Evolutionary conservation across 2,329 filamentous ascomycete genomes (phyloP).

Genomic region (Xylaria multiplex): DNA sequence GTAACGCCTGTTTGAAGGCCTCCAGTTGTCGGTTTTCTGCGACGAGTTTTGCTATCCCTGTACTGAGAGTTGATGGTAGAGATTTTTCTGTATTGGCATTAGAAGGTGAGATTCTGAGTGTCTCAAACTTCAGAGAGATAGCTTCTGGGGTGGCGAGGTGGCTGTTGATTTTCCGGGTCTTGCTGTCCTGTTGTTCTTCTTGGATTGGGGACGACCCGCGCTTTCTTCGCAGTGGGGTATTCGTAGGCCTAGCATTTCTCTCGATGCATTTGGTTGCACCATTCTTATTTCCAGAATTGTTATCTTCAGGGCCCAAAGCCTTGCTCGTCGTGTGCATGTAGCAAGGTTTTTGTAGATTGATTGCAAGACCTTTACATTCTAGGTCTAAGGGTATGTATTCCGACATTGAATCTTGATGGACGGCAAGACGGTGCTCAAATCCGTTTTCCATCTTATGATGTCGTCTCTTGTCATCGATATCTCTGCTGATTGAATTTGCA

Average conservation of each 20-base stretch:
- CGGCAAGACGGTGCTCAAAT: background rate
- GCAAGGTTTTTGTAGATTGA: background rate
- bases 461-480: no score
- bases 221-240: background rate
- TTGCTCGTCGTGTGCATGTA: no score
- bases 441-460: background rate
- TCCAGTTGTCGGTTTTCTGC: constrained; percentile 10
- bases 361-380: background rate
- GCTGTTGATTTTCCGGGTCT: constrained; percentile 1
- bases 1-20: constrained; percentile 1
- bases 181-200: background rate
- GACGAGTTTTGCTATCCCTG: background rate
- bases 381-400: background rate
- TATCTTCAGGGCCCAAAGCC: background rate
- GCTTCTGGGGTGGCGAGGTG: background rate
- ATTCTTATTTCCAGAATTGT: background rate
- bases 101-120: background rate
- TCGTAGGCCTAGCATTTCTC: background rate
- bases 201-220: background rate
- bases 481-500: no score
- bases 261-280: background rate
- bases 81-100: background rate
- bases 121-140: background rate
- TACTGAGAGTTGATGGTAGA: background rate
- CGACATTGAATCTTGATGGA: background rate